Conservation (phyloP, 768 basidiomycete genomes). For the Nidularia pulvinata region DNA sequence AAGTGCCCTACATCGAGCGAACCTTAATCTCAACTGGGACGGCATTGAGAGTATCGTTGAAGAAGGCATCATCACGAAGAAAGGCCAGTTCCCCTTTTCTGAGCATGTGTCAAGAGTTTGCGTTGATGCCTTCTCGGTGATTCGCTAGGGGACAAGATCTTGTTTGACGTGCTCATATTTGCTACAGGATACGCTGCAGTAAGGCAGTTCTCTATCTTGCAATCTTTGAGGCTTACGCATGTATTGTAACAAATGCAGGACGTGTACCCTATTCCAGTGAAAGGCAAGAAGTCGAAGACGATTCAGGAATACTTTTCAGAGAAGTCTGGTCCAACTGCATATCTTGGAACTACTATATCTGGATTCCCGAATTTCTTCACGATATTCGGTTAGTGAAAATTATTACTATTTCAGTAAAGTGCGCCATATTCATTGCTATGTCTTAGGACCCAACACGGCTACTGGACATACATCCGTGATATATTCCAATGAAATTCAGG, state of each 20-base stretch:
- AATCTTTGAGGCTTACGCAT: too few species aligned
- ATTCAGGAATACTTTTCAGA: slow-evolving; percentile 38
- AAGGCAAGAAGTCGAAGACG: slow-evolving; percentile 24
- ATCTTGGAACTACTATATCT: slow-evolving; percentile 39
- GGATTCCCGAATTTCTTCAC: slow-evolving; percentile 46
- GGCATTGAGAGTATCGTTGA: slow-evolving; percentile 34
- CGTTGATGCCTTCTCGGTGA: not conserved
- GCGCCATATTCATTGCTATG: not conserved
- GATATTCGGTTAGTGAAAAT: slow-evolving; percentile 25
- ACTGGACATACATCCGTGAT: slow-evolving; percentile 46
- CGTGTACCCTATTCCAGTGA: slow-evolving; percentile 25
- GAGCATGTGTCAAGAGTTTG: not conserved
- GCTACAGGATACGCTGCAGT: slow-evolving; percentile 30
- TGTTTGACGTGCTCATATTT: slow-evolving; percentile 36
- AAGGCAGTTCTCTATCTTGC: slow-evolving; percentile 10
- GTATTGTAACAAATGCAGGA: slow-evolving; percentile 25
- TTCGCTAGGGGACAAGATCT: slow-evolving; percentile 27
- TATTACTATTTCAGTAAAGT: not conserved
- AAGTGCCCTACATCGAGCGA: slow-evolving; percentile 37
- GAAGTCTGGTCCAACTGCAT: slow-evolving; percentile 40
- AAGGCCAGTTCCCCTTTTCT: slow-evolving; percentile 26
- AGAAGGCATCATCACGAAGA: slow-evolving; percentile 38
- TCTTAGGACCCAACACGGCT: slow-evolving; percentile 37
- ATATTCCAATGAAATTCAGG: slow-evolving; percentile 42
- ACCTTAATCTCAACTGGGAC: slow-evolving; percentile 42